A percentile compares a stretch with the other conserved stretches of the same genome.
Evolutionary conservation across 192 early-diverging fungal genomes (phyloP).

Genomic region (Glomus cerebriforme): DNA sequence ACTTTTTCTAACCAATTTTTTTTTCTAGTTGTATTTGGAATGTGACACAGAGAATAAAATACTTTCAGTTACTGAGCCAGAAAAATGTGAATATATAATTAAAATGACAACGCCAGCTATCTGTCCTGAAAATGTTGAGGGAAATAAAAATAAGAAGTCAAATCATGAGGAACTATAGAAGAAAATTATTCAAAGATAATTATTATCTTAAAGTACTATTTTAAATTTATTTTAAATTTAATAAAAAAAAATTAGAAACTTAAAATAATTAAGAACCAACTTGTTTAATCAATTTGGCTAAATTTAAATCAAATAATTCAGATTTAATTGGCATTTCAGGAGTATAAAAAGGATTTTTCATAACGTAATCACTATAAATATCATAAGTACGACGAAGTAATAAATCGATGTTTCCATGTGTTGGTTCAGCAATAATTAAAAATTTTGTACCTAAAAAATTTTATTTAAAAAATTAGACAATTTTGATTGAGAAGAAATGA

Average conservation of each 20-base stretch:
- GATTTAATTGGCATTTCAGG: slow-evolving; percentile 98
- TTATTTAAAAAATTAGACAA: not conserved
- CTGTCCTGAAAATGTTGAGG: slow-evolving; percentile 46
- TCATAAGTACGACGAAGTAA: slow-evolving; percentile 74
- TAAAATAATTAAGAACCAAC: slow-evolving; percentile 23
- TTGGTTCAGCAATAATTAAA: slow-evolving; percentile 83
- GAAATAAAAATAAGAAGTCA: not conserved
- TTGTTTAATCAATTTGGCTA: slow-evolving; percentile 67
- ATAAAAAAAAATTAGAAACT: too few relatives aligned
- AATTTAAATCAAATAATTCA: slow-evolving; percentile 88
- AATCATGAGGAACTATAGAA: slow-evolving; percentile 27
- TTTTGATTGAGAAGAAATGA: not conserved
- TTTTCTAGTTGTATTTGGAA: slow-evolving; percentile 51
- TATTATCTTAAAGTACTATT: too few relatives aligned
- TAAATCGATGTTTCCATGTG: slow-evolving; percentile 69
- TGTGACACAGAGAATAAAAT: slow-evolving; percentile 76
- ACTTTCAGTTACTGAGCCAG: slow-evolving; percentile 78
- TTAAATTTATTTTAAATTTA: too few relatives aligned
- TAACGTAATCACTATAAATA: slow-evolving; percentile 92
- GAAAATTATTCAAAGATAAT: not conserved
- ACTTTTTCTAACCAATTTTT: slow-evolving; percentile 35
- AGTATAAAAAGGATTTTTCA: slow-evolving; percentile 99
- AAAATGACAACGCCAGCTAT: slow-evolving; percentile 78
- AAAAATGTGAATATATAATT: slow-evolving; percentile 91
- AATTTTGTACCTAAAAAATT: slow-evolving; percentile 86